These are phyloP conservation scores for Russula sp. DNA, from an alignment of 768 basidiomycete genomes.

Conservation along the genomic window DNA sequence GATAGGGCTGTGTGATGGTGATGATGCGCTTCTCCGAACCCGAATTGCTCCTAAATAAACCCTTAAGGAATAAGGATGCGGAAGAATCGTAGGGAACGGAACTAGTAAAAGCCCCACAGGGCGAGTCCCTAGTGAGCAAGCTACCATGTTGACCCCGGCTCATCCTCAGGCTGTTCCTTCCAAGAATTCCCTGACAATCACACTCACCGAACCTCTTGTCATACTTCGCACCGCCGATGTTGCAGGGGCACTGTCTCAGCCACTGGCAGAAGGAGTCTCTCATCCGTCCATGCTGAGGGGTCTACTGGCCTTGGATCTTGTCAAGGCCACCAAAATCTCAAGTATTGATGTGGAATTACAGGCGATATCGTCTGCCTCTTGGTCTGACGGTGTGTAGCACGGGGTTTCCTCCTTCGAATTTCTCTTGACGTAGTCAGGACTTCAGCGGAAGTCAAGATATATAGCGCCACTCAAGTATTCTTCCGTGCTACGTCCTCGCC, in stretches of 20 bases:
- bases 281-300: constrained; percentile 59
- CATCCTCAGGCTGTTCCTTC: constrained; percentile 29
- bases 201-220: constrained; percentile 53
- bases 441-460: constrained; percentile 74
- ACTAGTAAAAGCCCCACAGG: neutral
- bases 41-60: neutral
- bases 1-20: too few species aligned
- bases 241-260: constrained; percentile 28
- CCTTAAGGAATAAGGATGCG: too few species aligned
- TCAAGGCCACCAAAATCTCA: constrained; percentile 79
- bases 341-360: constrained; percentile 78
- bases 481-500: constrained; percentile 52
- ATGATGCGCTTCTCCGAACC: too few species aligned
- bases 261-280: constrained; percentile 28
- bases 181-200: constrained; percentile 36
- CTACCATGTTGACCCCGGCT: neutral
- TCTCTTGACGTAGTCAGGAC: constrained; percentile 26
- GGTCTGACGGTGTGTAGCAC: constrained; percentile 71
- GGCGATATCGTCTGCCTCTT: constrained; percentile 64
- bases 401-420: constrained; percentile 13
- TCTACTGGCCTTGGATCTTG: constrained; percentile 53
- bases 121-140: neutral
- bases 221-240: constrained; percentile 42
- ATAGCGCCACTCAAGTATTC: constrained; percentile 63
- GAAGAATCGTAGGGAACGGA: too few species aligned